A percentile compares a stretch with the other conserved stretches of the same genome.
These are phyloP conservation scores for Quercus dentata DNA, from an alignment of 306 rosid species.

Conservation along the genomic window DNA sequence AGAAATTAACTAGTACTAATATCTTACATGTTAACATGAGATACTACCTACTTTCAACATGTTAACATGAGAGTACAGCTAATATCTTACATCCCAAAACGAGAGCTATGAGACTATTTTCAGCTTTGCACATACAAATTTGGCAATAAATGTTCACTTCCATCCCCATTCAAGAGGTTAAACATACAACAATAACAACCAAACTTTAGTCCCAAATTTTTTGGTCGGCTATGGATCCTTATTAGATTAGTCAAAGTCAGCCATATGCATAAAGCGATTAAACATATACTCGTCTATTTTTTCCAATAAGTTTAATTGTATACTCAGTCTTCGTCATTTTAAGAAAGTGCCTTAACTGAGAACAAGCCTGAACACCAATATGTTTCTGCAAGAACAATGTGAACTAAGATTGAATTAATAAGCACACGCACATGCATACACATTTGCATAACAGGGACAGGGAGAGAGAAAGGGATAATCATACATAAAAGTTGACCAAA, in stretches of 20 bases:
- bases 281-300: no score
- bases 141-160: background rate
- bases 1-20: constrained; percentile 13
- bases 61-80: background rate
- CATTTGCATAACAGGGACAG: background rate
- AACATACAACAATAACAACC: background rate
- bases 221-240: no score
- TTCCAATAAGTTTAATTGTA: no score
- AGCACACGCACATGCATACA: background rate
- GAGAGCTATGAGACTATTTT: background rate
- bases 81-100: background rate
- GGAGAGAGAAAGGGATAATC: background rate
- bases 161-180: background rate
- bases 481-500: background rate
- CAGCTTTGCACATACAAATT: background rate
- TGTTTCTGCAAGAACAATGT: background rate
- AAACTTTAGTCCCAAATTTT: no score
- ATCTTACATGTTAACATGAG: constrained; percentile 19
- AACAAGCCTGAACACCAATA: background rate
- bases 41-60: constrained; percentile 2
- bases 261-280: no score
- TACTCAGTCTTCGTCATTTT: no score
- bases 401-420: background rate
- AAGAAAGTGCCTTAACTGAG: no score
- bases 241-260: no score